Evolutionary conservation across 2,329 filamentous ascomycete genomes (phyloP).

Genomic region (Diaporthe batatas): DNA sequence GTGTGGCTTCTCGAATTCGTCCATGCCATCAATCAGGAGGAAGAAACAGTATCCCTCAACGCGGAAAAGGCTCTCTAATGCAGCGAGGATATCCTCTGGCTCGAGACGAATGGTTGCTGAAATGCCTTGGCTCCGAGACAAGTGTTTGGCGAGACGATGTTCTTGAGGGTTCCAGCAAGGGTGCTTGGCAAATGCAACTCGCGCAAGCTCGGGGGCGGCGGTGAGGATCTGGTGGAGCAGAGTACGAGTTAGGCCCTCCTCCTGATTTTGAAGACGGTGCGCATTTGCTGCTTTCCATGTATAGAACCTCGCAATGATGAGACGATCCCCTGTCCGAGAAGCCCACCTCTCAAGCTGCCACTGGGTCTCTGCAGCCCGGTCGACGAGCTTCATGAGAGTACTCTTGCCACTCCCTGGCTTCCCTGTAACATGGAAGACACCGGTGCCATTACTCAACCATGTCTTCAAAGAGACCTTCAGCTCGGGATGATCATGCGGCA

Average conservation of each 20-base stretch:
- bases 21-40: conserved; percentile 6
- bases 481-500: neutral
- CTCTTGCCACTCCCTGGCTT: conserved; percentile 25
- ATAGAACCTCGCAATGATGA: conserved; percentile 1
- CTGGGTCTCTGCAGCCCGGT: neutral
- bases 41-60: neutral
- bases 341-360: neutral
- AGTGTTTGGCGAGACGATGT: neutral
- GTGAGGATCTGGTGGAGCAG: conserved; percentile 9
- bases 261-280: neutral
- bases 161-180: neutral
- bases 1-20: neutral
- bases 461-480: neutral
- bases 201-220: neutral
- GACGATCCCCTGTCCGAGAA: neutral
- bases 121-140: neutral
- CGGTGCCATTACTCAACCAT: neutral
- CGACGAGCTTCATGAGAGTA: conserved; percentile 26
- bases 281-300: conserved; percentile 8
- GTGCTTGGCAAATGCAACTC: neutral
- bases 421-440: conserved; percentile 8
- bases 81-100: neutral
- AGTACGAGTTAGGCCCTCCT: neutral
- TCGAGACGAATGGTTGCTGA: neutral
- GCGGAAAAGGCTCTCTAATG: neutral